Evolutionary conservation across 441 rosid species (phyloP), one percentile per base, ranked within the genome.

Genomic region (Breynia disticha): DNA sequence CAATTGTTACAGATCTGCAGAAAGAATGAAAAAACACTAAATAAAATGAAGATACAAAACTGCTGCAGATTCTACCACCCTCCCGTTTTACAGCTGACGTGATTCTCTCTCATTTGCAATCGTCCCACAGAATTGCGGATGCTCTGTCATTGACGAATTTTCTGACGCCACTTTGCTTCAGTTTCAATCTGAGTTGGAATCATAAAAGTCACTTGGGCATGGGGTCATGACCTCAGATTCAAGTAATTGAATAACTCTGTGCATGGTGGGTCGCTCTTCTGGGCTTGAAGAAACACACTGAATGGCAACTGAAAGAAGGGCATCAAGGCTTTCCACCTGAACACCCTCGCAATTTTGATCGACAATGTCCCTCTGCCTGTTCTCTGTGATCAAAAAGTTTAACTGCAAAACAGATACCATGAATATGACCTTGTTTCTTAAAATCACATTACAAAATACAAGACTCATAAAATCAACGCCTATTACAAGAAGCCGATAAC

Each of bases 181-280:
- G n/a, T n/a, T 58, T 83, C 73, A 81, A 16, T 79, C 91, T 0
- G 95, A 79, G 78, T 62, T 78, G 75, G 95, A 86, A 68, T 90
- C 95, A 20, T 90, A 85, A 28, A 90, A 84, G 65, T 94, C 95
- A 55, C 97, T 90, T 20, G 95, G 97, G 72, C 96, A 94, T 19
- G 97, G 99, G 62, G 99, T 87, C 97, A 94, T 90, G 57, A 90
- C 96, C 67, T 85, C 97, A 41, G 97, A 81, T 71, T 90, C 97
- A 14, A 94, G 88, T 52, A 84, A 66, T 61, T 94, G 99, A 48
- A 90, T 84, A 50, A 94, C 95, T 71, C 95, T 77, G 73, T 94
- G 96, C 97, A 90, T 94, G 63, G 94, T 83, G 51, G 96, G 99
- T 42, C 99, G 79, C 51, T 90, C 97, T 49, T 90, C 95, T 7